Conservation (phyloP, 805 yeast genomes). For the Metschnikowia matae region DNA sequence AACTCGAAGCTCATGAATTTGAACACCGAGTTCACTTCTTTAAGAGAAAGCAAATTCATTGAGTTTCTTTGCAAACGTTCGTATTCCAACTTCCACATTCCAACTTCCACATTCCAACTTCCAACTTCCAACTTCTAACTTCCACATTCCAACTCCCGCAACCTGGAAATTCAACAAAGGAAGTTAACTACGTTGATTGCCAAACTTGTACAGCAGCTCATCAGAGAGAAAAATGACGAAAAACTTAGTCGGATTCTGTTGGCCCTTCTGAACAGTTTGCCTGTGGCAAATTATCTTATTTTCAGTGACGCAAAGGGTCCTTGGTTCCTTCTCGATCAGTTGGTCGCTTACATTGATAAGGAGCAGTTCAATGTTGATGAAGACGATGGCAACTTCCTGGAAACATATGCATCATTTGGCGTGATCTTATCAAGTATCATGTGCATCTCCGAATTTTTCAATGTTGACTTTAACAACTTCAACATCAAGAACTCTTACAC, state of each 20-base stretch:
- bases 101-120: too few species aligned
- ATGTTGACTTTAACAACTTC: slow-evolving; percentile 24
- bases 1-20: slow-evolving; percentile 30
- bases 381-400: slow-evolving; percentile 60
- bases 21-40: slow-evolving; percentile 37
- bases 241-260: slow-evolving; percentile 25
- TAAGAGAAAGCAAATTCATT: slow-evolving; percentile 36
- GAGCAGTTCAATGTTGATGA: slow-evolving; percentile 34
- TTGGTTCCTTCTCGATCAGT: slow-evolving; percentile 20
- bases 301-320: slow-evolving; percentile 15
- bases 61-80: slow-evolving; percentile 24
- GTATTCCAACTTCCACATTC: too few species aligned
- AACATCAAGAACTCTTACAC: slow-evolving; percentile 28
- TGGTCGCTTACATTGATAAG: slow-evolving; percentile 19
- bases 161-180: slow-evolving; percentile 20
- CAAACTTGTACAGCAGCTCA: slow-evolving; percentile 8
- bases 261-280: slow-evolving; percentile 12
- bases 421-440: slow-evolving; percentile 40
- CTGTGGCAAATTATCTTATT: slow-evolving; percentile 14
- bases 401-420: slow-evolving; percentile 65
- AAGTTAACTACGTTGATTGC: slow-evolving; percentile 19
- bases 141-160: slow-evolving; percentile 11
- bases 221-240: slow-evolving; percentile 19
- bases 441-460: slow-evolving; percentile 23
- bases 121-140: too few species aligned